A percentile compares a stretch with the other conserved stretches of the same genome.
Conservation (phyloP, 1,139 yeast species). For the Kodamaea sp. region DNA sequence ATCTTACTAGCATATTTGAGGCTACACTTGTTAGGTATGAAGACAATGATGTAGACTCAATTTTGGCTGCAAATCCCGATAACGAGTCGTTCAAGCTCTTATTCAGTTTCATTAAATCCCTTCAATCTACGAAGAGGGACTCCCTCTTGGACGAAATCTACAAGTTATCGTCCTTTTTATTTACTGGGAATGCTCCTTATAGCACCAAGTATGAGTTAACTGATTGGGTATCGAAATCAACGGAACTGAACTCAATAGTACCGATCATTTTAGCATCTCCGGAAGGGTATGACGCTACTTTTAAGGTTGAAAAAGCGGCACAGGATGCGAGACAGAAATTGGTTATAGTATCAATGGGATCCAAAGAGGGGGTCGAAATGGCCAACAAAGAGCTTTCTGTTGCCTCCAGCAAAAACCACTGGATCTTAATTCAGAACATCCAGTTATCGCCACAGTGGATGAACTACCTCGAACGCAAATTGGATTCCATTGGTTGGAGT, state of each 20-base stretch:
- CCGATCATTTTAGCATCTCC: conserved; percentile 60
- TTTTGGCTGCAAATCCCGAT: conserved; percentile 16
- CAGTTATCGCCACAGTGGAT: conserved; percentile 74
- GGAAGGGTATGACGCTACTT: conserved; percentile 68
- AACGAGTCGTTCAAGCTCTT: conserved; percentile 20
- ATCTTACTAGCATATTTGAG: conserved; percentile 7
- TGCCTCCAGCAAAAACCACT: conserved; percentile 50
- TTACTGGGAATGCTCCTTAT: conserved; percentile 25
- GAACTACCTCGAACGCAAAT: conserved; percentile 47
- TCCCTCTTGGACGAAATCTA: conserved; percentile 20
- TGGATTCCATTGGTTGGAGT: conserved; percentile 27
- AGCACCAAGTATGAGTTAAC: conserved; percentile 29
- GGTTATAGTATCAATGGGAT: conserved; percentile 68
- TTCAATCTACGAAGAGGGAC: conserved; percentile 11
- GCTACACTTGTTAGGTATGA: conserved; percentile 13
- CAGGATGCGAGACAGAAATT: conserved; percentile 24
- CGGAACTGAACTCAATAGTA: conserved; percentile 10
- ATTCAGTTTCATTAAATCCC: conserved; percentile 13
- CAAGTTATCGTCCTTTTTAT: conserved; percentile 21
- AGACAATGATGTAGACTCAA: conserved; percentile 6
- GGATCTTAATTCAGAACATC: conserved; percentile 79
- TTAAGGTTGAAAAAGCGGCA: conserved; percentile 51
- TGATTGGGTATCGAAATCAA: conserved; percentile 19
- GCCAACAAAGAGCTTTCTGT: conserved; percentile 57
- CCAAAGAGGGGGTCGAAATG: conserved; percentile 60